These are phyloP conservation scores for Camellia japonica DNA, from an alignment of 148 eudicot species.

Conservation along the genomic window DNA sequence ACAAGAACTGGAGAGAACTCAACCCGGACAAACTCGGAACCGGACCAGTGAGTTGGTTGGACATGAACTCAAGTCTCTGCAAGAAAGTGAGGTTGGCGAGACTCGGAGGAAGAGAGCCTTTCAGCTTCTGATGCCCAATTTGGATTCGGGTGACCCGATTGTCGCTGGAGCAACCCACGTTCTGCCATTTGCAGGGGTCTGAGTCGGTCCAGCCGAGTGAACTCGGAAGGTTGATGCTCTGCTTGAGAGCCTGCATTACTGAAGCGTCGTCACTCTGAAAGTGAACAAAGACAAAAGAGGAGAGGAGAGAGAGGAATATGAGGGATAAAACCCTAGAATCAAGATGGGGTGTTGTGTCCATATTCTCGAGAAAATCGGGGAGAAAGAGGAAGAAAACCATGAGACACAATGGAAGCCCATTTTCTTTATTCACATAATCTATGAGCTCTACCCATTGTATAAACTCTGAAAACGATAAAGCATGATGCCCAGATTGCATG, in stretches of 20 bases:
- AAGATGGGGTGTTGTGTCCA: slow-evolving; percentile 11
- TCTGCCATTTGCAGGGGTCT: slow-evolving; percentile 61
- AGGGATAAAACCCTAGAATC: not conserved
- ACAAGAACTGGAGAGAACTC: slow-evolving; percentile 38
- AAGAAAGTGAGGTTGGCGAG: slow-evolving; percentile 46
- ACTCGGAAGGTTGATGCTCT: slow-evolving; percentile 39
- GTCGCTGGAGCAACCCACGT: slow-evolving; percentile 38
- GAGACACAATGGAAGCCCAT: no score
- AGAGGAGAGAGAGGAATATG: slow-evolving; percentile 1
- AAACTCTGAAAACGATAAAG: no score
- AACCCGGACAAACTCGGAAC: slow-evolving; percentile 69
- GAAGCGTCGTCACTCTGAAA: slow-evolving; percentile 43
- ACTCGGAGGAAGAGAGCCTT: slow-evolving; percentile 47
- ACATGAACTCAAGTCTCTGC: slow-evolving; percentile 49
- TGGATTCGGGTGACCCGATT: slow-evolving; percentile 62
- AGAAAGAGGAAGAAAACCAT: not conserved
- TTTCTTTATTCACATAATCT: no score
- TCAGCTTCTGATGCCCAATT: slow-evolving; percentile 33
- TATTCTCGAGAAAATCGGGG: slow-evolving; percentile 13
- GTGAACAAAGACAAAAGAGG: slow-evolving; percentile 2
- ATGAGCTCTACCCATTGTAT: no score
- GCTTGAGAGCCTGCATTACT: slow-evolving; percentile 55
- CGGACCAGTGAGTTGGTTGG: slow-evolving; percentile 48
- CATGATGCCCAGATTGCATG: no score
- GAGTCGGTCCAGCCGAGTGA: slow-evolving; percentile 48